A percentile compares a stretch with the other conserved stretches of the same genome.
Evolutionary conservation across 202 grass and related monocot species (phyloP).

Genomic region (Cymbopogon flexuosus): DNA sequence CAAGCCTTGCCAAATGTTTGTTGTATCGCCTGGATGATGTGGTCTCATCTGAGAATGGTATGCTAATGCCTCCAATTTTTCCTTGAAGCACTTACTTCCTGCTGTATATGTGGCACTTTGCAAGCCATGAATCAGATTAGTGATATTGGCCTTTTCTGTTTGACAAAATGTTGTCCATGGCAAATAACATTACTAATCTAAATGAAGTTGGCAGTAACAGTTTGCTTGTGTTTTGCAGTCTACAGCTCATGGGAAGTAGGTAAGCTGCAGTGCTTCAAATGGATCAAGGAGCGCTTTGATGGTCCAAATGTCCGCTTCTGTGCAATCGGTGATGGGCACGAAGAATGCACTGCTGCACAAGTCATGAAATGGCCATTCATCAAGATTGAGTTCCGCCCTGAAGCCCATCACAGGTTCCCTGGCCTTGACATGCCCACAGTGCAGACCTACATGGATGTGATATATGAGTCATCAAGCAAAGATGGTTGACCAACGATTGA

Average conservation of each 20-base stretch:
- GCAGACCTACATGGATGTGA: constrained; percentile 50
- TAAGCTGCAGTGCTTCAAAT: constrained; percentile 89
- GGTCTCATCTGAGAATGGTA: constrained; percentile 77
- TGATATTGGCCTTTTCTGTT: background rate
- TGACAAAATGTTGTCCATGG: background rate
- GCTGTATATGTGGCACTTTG: background rate
- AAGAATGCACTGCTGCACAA: constrained; percentile 74
- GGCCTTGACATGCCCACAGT: constrained; percentile 59
- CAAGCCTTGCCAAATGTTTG: constrained; percentile 93
- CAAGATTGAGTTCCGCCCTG: constrained; percentile 70
- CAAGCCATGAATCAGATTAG: background rate
- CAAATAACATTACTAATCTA: background rate
- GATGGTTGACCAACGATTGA: constrained; percentile 32
- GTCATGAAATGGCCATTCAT: constrained; percentile 87
- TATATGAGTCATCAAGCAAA: constrained; percentile 49
- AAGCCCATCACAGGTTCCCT: constrained; percentile 64
- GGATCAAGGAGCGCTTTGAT: constrained; percentile 78
- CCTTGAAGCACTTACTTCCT: background rate
- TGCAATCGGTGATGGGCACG: constrained; percentile 71
- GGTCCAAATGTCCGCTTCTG: constrained; percentile 70
- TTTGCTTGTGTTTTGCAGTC: constrained; percentile 42
- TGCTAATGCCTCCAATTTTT: background rate
- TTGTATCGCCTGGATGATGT: constrained; percentile 83
- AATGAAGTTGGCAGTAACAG: background rate
- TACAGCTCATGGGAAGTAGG: constrained; percentile 98